A percentile compares a stretch with the other conserved stretches of the same genome.
Conservation (phyloP, 495 filamentous ascomycete genomes). For the Aspergillus panamensis region DNA sequence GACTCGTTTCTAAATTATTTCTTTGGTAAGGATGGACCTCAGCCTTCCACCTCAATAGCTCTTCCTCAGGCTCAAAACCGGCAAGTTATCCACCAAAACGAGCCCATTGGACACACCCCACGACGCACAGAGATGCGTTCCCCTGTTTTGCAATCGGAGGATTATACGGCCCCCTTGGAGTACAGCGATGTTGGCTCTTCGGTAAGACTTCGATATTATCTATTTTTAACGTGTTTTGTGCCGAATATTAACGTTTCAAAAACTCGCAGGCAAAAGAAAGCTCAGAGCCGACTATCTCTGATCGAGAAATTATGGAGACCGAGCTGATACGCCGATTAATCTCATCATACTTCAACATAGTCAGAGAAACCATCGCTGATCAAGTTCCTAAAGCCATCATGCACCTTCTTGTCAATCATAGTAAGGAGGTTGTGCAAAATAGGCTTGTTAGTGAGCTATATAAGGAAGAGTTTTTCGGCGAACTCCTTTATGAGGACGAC, state of each 20-base stretch:
- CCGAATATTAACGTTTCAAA: background rate
- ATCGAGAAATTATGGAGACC: constrained; percentile 93
- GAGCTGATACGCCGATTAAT: constrained; percentile 95
- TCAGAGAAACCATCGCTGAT: constrained; percentile 93
- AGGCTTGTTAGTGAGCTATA: constrained; percentile 93
- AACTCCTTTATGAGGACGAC: constrained; percentile 95
- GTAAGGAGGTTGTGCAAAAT: constrained; percentile 96
- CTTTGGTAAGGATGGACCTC: constrained; percentile 86
- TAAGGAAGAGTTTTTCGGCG: constrained; percentile 87
- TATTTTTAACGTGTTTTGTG: background rate
- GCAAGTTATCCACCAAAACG: constrained; percentile 68
- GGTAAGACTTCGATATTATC: constrained; percentile 47
- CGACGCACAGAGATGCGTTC: constrained; percentile 64
- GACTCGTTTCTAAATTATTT: constrained; percentile 98
- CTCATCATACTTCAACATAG: constrained; percentile 97
- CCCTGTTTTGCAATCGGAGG: constrained; percentile 38
- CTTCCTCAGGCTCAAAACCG: constrained; percentile 47
- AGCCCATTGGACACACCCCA: constrained; percentile 79
- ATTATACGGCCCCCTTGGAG: constrained; percentile 36
- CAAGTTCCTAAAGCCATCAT: constrained; percentile 98
- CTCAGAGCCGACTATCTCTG: constrained; percentile 78
- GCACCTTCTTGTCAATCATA: constrained; percentile 97
- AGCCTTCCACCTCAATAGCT: constrained; percentile 29
- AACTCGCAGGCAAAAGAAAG: constrained; percentile 37
- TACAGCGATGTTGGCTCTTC: constrained; percentile 52